phyloP scores from a whole-genome alignment of 208 protist genomes.

The Kentomonas sorsogonicus region DNA sequence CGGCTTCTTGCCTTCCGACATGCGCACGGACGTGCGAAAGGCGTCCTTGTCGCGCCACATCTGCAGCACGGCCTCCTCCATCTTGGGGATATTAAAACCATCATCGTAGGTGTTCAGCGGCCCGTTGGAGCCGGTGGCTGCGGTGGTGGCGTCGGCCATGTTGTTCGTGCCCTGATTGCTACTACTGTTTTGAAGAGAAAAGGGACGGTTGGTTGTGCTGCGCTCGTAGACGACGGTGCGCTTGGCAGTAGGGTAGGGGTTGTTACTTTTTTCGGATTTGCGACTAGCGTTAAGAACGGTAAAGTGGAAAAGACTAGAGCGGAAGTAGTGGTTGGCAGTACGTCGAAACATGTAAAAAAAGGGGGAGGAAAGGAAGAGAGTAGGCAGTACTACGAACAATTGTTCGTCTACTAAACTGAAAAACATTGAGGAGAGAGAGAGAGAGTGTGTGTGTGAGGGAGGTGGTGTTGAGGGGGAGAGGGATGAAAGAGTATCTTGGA shows the following conservation, averaged over 20 bases:
- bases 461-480: not conserved
- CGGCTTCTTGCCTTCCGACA: conserved; percentile 81
- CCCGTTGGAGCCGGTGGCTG: not conserved
- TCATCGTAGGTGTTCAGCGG: conserved; percentile 72
- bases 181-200: not conserved
- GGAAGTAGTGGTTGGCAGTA: not conserved
- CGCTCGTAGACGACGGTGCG: conserved; percentile 48
- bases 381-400: not conserved
- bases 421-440: conserved; percentile 1
- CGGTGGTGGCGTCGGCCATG: conserved; percentile 8
- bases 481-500: conserved; percentile 4
- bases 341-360: not conserved
- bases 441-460: conserved; percentile 2
- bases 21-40: conserved; percentile 94
- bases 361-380: not conserved
- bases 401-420: not conserved
- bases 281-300: not conserved
- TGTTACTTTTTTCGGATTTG: conserved; percentile 28
- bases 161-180: conserved; percentile 2
- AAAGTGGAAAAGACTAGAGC: conserved; percentile 8
- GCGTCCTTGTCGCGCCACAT: conserved; percentile 96
- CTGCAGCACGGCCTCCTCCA: conserved; percentile 93
- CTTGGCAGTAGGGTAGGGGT: conserved; percentile 32
- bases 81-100: conserved; percentile 86
- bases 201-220: not conserved